Evolutionary conservation across 2,329 filamentous ascomycete genomes (phyloP).

Genomic region (Rhynchosporium graminicola): DNA sequence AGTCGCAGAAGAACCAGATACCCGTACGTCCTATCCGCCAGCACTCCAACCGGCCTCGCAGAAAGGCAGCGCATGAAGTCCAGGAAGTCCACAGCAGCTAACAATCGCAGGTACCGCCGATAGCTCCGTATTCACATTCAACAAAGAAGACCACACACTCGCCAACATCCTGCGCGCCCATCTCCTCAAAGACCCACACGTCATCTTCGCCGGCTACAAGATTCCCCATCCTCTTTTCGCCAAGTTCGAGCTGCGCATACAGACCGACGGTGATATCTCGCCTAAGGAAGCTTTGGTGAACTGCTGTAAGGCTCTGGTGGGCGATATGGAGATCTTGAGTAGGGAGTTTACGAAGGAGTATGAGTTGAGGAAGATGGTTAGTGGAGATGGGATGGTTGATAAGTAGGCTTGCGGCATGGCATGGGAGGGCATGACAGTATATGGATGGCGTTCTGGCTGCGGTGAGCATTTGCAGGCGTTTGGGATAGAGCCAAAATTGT

Average conservation of each 20-base stretch:
- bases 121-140: constrained; percentile 91
- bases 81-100: constrained; percentile 12
- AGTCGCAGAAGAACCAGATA: constrained; percentile 84
- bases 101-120: constrained; percentile 74
- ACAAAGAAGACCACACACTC: constrained; percentile 96
- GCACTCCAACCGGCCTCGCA: not conserved
- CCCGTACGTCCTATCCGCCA: constrained; percentile 61
- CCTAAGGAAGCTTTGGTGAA: constrained; percentile 86
- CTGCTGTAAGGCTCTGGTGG: constrained; percentile 79
- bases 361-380: constrained; percentile 83
- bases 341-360: constrained; percentile 92
- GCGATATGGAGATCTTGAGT: constrained; percentile 75
- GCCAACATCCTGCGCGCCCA: constrained; percentile 87
- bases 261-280: constrained; percentile 85
- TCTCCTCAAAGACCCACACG: constrained; percentile 79
- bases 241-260: constrained; percentile 74
- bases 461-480: constrained; percentile 13
- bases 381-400: constrained; percentile 38
- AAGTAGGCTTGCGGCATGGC: constrained; percentile 10
- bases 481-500: constrained; percentile 2
- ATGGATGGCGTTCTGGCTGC: constrained; percentile 11
- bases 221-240: constrained; percentile 49
- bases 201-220: constrained; percentile 92
- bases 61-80: not conserved
- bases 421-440: not conserved